Percentiles rank a stretch among this genome's conserved stretches.
Evolutionary conservation across 106 monocot genomes (phyloP).

Genomic region (Hemerocallis citrina): DNA sequence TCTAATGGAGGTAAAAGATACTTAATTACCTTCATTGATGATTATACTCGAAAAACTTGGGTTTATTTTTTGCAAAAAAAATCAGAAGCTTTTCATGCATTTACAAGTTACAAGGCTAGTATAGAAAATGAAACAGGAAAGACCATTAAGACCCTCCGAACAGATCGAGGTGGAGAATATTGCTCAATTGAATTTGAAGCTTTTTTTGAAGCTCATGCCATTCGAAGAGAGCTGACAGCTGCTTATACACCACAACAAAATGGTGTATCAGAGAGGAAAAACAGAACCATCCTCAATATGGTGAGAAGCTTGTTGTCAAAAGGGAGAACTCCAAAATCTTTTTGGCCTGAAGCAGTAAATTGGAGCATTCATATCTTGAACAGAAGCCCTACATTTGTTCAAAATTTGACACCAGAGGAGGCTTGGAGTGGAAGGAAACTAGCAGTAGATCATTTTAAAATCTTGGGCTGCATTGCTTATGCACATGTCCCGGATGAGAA

Average conservation of each 20-base stretch:
- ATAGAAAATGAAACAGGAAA: slow-evolving; percentile 9
- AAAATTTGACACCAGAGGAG: slow-evolving; percentile 1
- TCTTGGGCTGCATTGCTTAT: slow-evolving; percentile 7
- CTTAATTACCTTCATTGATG: slow-evolving; percentile 16
- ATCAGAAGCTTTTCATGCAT: slow-evolving; percentile 7
- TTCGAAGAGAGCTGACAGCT: background rate
- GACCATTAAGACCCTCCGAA: slow-evolving; percentile 1
- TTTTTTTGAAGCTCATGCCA: slow-evolving; percentile 6
- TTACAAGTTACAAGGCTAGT: slow-evolving; percentile 10
- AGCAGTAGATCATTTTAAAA: background rate
- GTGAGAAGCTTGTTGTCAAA: background rate
- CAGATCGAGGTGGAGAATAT: slow-evolving; percentile 10
- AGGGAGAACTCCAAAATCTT: background rate
- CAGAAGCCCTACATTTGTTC: background rate
- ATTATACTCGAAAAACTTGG: slow-evolving; percentile 13
- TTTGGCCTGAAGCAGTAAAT: background rate
- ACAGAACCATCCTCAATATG: slow-evolving; percentile 5
- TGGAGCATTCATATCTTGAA: slow-evolving; percentile 1
- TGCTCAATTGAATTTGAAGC: background rate
- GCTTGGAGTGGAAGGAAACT: background rate
- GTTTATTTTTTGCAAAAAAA: slow-evolving; percentile 6
- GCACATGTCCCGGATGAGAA: slow-evolving; percentile 4
- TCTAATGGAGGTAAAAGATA: slow-evolving; percentile 24
- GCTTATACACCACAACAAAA: slow-evolving; percentile 5
- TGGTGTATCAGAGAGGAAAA: background rate